Conservation (phyloP, 148 eudicot genomes). For the Talinum fruticosum region DNA sequence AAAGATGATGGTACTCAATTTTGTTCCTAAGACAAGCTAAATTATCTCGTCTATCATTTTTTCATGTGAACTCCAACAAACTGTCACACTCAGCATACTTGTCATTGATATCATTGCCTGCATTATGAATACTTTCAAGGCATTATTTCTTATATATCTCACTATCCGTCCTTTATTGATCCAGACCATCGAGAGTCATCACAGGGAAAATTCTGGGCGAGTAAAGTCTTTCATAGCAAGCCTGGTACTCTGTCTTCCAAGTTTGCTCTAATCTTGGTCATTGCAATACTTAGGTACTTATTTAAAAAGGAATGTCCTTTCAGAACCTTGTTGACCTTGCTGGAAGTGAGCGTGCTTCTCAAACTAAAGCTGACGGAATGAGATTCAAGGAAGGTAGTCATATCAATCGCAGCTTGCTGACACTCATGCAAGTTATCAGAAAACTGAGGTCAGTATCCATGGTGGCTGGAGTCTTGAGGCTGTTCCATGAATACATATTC, state of each 20-base stretch:
- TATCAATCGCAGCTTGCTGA: constrained; percentile 87
- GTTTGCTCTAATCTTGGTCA: constrained; percentile 13
- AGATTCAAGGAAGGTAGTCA: constrained; percentile 96
- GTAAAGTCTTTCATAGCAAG: constrained; percentile 81
- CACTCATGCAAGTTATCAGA: constrained; percentile 87
- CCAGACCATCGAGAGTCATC: constrained; percentile 73
- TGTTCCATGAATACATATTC: neutral
- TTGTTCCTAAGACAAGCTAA: neutral
- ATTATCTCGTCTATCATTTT: too few species aligned
- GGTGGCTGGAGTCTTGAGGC: neutral
- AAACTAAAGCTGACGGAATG: constrained; percentile 76
- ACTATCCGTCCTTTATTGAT: constrained; percentile 8
- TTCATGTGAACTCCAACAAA: too few species aligned
- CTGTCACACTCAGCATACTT: too few species aligned
- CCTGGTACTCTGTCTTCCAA: constrained; percentile 54
- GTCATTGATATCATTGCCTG: too few species aligned
- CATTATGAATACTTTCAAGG: neutral
- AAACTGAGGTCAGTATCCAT: constrained; percentile 65
- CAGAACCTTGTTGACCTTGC: constrained; percentile 99
- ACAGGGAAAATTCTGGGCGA: constrained; percentile 65
- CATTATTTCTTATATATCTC: neutral
- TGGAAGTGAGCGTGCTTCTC: constrained; percentile 95
- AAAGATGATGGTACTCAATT: neutral
- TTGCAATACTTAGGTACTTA: neutral
- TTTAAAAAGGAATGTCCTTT: constrained; percentile 13